These are phyloP conservation scores for Thelonectria olida DNA, from an alignment of 2,329 filamentous ascomycete genomes.

Conservation along the genomic window DNA sequence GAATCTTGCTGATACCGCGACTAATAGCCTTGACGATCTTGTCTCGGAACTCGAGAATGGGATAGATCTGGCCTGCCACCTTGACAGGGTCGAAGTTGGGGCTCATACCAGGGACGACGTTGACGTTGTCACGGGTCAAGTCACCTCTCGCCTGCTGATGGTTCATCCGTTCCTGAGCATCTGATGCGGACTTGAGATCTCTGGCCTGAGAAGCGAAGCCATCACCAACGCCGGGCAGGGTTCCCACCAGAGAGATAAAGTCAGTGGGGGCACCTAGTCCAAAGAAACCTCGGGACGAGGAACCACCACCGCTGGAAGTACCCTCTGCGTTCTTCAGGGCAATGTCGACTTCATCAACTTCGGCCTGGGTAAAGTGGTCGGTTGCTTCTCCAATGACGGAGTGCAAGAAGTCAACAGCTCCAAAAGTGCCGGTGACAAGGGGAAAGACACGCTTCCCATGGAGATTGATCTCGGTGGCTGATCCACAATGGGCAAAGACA, in stretches of 20 bases:
- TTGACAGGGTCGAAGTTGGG: conserved; percentile 81
- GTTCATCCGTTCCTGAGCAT: conserved; percentile 71
- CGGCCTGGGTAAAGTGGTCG: conserved; percentile 86
- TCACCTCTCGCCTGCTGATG: conserved; percentile 43
- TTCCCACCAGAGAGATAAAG: conserved; percentile 77
- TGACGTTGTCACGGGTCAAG: conserved; percentile 56
- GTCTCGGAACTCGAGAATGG: conserved; percentile 92
- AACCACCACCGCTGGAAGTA: conserved; percentile 48
- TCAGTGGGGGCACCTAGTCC: conserved; percentile 55
- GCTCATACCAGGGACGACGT: conserved; percentile 78
- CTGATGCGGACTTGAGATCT: conserved; percentile 67
- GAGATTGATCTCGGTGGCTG: conserved; percentile 68
- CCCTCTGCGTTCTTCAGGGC: conserved; percentile 76
- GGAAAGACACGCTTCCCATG: conserved; percentile 75
- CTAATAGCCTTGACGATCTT: conserved; percentile 90
- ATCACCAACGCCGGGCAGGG: conserved; percentile 76
- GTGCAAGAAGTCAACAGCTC: conserved; percentile 85
- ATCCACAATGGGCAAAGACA: conserved; percentile 82
- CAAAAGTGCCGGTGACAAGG: conserved; percentile 78
- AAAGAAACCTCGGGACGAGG: conserved; percentile 53
- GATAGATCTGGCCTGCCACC: conserved; percentile 85
- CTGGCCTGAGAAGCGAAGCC: conserved; percentile 74
- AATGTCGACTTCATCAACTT: conserved; percentile 82
- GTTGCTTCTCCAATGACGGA: conserved; percentile 80
- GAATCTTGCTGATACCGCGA: conserved; percentile 88